Evolutionary conservation across 352 stramenopile species (phyloP), one percentile per base, ranked within the genome.

Genomic region (Aphanomyces stellatus): DNA sequence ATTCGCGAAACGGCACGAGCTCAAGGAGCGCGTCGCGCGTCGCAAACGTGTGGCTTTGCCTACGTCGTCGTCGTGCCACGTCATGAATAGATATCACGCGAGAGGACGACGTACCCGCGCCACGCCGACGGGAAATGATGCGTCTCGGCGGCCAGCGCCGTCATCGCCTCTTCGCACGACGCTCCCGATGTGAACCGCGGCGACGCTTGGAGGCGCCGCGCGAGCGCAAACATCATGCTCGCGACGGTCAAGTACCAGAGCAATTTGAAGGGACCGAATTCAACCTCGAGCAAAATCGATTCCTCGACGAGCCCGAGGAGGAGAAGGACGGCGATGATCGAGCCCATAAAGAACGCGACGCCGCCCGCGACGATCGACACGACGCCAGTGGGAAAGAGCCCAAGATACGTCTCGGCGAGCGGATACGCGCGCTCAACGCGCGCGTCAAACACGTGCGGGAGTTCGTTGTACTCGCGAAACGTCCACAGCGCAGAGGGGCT

Each of bases 401-500:
- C 84, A 19, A 99, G 65, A 74, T 99, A 99, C 3, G 85, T 77
- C 37, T 97, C 87, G 1, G 95, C 94, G 1, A 96, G 79, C 34
- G 88, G 74, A 69, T 98, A 98, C 19, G 90, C 97, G 17, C 91
- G 85, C 37, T 80, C 84, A 62, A 99, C 88, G 27, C 97, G 87
- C n/a, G 85, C 80, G 65, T 98, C 94, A 66, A 99, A 95, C 35
- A 95, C 75, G 69, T 99, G 96, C n/a, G 93, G 91, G 1, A 99
- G 75, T 71, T 99, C 97, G 76, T 99, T 99, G 80, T 99, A 99
- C 79, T 99, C 97, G 51, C 96, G 84, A 72, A 98, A 98, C 31
- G 86, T 86, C 88, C 88, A 97, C 22, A 91, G 66, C 37, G 90
- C 86, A 57, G 94, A 85, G 5, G 81, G 77, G 28, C 89, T 97